Evolutionary conservation across 176 grass and related monocot genomes (phyloP), one percentile per base, ranked within the genome.

Genomic region (Oryza officinalis): DNA sequence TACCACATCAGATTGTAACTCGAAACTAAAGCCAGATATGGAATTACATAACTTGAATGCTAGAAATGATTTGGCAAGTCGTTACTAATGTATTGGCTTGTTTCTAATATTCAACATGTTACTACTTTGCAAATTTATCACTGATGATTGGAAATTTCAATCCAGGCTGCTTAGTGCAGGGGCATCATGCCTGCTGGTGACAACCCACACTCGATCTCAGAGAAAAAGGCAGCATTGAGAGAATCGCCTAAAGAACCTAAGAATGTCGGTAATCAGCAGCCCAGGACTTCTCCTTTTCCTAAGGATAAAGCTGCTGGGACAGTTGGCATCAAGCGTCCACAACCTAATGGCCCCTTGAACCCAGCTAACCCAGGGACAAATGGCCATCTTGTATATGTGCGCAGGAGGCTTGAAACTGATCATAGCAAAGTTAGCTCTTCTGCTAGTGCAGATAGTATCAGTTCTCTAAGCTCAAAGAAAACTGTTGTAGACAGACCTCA

Each of bases 331-430:
- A 99, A 95, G 83, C 92, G 96, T 45, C 47, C 69, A 47, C 87
- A 85, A 72, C 83, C 85, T 45, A 87, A 86, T 76, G 76, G 44
- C 40, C 77, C 73, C 22, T 40, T 79, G 63, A 94, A 65, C 83
- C 83, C 87, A 61, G 86, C 82, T 18, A 88, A 65, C 75, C 71
- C 83, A 67, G 84, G 86, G 31, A 23, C 67, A 71, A 90, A 89
- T 75, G 90, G 90, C 11, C 91, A 93, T 90, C 77, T 93, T 45
- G 94, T 96, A 6, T 98, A 95, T 83, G 93, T 94, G 47, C 85
- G 96, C 12, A 98, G 96, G 80, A 95, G 82, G 80, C 68, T 88
- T 85, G 96, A 98, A 75, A 85, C 75, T 18, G 93, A 94, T 70
- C 96, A 96, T 66, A 90, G 77, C 49, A 98, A 98, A 88, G 73